These are phyloP conservation scores for Paulownia fortunei DNA, from an alignment of 257 asterid genomes.

Conservation along the genomic window DNA sequence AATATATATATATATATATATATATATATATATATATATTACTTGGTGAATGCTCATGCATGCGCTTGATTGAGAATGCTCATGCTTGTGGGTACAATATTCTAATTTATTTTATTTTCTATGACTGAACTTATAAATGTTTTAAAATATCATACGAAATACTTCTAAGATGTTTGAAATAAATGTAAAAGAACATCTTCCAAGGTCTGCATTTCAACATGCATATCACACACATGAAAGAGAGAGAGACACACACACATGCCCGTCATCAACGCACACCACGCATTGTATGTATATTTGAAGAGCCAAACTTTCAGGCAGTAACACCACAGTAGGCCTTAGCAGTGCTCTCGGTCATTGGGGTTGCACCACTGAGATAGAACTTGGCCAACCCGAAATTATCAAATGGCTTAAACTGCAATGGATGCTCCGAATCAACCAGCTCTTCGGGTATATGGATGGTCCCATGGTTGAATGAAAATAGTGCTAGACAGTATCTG, in stretches of 20 bases:
- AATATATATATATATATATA: too few relatives aligned
- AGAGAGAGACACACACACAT: not conserved
- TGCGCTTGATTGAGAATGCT: not conserved
- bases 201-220: not conserved
- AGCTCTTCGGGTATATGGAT: constrained; percentile 55
- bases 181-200: not conserved
- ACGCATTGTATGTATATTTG: not conserved
- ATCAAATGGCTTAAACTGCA: constrained; percentile 55
- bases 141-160: not conserved
- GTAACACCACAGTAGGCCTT: constrained; percentile 51
- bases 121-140: too few relatives aligned
- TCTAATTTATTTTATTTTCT: too few relatives aligned
- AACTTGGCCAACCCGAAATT: constrained; percentile 50
- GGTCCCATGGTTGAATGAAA: constrained; percentile 59
- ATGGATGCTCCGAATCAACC: constrained; percentile 61
- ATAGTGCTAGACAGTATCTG: constrained; percentile 54
- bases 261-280: not conserved
- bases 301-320: constrained; percentile 26
- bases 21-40: too few relatives aligned
- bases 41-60: too few relatives aligned
- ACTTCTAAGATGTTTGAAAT: not conserved
- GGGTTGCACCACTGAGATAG: constrained; percentile 39
- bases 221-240: not conserved
- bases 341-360: constrained; percentile 44
- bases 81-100: too few relatives aligned